These are phyloP conservation scores for Dactylellina cionopaga DNA, from an alignment of 2,329 filamentous ascomycete genomes.

Conservation along the genomic window DNA sequence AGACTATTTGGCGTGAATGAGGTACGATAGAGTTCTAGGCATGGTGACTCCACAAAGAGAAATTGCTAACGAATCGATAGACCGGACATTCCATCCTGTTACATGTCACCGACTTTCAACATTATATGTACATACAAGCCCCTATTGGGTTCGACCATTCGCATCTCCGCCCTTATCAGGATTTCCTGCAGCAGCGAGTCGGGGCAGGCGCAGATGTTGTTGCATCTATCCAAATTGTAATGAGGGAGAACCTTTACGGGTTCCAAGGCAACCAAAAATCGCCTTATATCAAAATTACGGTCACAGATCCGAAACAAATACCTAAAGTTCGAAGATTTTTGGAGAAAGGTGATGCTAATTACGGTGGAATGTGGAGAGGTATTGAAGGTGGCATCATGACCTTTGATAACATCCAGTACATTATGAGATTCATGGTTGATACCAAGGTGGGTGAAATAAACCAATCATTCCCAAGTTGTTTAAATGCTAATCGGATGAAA, in stretches of 20 bases:
- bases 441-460: conserved; percentile 71
- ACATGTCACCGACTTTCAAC: conserved; percentile 93
- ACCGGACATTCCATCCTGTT: conserved; percentile 89
- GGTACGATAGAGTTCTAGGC: conserved; percentile 61
- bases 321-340: conserved; percentile 78
- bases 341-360: conserved; percentile 81
- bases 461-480: conserved; percentile 20
- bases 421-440: conserved; percentile 97
- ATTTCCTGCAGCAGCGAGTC: conserved; percentile 81
- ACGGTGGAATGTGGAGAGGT: conserved; percentile 86
- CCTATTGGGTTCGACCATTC: conserved; percentile 80
- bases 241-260: conserved; percentile 90
- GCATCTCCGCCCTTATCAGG: conserved; percentile 81
- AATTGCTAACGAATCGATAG: conserved; percentile 58
- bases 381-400: conserved; percentile 79
- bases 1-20: conserved; percentile 94
- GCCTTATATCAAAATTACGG: conserved; percentile 91
- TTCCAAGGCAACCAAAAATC: conserved; percentile 93
- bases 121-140: conserved; percentile 93
- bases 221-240: conserved; percentile 80
- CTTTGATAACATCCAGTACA: conserved; percentile 95
- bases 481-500: conserved; percentile 58
- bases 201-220: conserved; percentile 76
- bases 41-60: not conserved
- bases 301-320: conserved; percentile 88